Evolutionary conservation across 192 early-diverging fungal species (phyloP).

Genomic region (Endogone sp.): DNA sequence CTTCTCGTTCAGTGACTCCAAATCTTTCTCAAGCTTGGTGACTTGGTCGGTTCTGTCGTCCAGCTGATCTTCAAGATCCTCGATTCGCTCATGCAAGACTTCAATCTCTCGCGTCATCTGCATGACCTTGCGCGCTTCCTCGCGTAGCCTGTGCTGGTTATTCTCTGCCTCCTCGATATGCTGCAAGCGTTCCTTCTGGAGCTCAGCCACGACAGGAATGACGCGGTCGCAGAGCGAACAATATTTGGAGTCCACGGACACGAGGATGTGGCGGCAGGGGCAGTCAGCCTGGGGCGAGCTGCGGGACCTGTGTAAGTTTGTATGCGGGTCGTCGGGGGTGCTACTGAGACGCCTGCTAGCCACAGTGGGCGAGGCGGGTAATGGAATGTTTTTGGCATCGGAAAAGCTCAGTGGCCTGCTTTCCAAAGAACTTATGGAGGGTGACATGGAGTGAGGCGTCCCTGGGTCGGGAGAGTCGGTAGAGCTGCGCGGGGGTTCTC

Average conservation of each 20-base stretch:
- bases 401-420: not conserved
- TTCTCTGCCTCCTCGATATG: conserved; percentile 14
- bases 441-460: not conserved
- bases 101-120: conserved; percentile 53
- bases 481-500: conserved; percentile 36
- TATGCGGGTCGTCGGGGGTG: not conserved
- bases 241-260: conserved; percentile 6
- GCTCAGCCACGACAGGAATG: conserved; percentile 24
- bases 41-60: conserved; percentile 71
- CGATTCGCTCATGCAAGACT: conserved; percentile 44
- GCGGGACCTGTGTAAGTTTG: not conserved
- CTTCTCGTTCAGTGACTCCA: conserved; percentile 73
- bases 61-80: conserved; percentile 66
- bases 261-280: conserved; percentile 23
- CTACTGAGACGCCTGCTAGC: conserved; percentile 8
- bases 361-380: conserved; percentile 16
- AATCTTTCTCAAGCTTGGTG: conserved; percentile 53
- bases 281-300: conserved; percentile 14
- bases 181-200: conserved; percentile 19
- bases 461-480: conserved; percentile 2
- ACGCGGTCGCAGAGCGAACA: conserved; percentile 23
- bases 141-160: conserved; percentile 10
- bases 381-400: conserved; percentile 17
- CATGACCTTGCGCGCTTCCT: conserved; percentile 19
- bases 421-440: not conserved